phyloP scores from a whole-genome alignment of 2,329 filamentous ascomycete species.

The Trichocomaceae sp. region DNA sequence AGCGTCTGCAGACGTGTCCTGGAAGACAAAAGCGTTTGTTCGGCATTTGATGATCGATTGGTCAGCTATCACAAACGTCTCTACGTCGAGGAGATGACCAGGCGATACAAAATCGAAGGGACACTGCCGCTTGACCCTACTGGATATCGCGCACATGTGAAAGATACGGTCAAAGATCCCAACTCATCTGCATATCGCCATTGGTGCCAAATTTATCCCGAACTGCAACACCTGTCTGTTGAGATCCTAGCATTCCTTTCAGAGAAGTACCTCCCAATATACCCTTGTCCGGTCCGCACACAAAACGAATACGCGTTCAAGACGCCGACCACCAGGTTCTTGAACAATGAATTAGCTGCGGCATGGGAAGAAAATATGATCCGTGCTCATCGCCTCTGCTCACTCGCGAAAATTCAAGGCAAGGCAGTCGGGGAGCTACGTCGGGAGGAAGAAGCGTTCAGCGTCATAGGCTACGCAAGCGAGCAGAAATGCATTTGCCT shows the following conservation, averaged over 20 bases:
- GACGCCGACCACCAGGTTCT: constrained; percentile 15
- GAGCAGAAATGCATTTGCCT: constrained; percentile 33
- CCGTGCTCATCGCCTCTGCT: constrained; percentile 26
- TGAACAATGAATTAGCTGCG: not conserved
- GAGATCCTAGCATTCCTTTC: constrained; percentile 28
- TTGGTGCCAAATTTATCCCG: constrained; percentile 26
- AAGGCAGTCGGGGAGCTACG: constrained; percentile 30
- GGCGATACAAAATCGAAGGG: constrained; percentile 13
- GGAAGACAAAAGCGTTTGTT: constrained; percentile 23
- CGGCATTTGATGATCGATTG: constrained; percentile 20
- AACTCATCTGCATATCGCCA: constrained; percentile 21
- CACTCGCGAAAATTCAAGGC: constrained; percentile 30
- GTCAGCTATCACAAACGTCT: constrained; percentile 25
- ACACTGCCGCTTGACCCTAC: constrained; percentile 7
- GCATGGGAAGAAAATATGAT: constrained; percentile 24
- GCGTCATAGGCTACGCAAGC: constrained; percentile 23
- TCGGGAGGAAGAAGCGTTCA: constrained; percentile 19
- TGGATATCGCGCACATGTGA: constrained; percentile 15
- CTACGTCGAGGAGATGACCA: constrained; percentile 22
- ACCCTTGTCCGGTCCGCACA: not conserved
- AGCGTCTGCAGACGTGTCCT: constrained; percentile 28
- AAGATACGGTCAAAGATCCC: constrained; percentile 19
- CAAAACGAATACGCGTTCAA: not conserved
- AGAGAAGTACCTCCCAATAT: constrained; percentile 31
- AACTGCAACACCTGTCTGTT: constrained; percentile 25